These are phyloP conservation scores for Ophiostoma ips DNA, from an alignment of 2,329 filamentous ascomycete genomes.

Conservation along the genomic window DNA sequence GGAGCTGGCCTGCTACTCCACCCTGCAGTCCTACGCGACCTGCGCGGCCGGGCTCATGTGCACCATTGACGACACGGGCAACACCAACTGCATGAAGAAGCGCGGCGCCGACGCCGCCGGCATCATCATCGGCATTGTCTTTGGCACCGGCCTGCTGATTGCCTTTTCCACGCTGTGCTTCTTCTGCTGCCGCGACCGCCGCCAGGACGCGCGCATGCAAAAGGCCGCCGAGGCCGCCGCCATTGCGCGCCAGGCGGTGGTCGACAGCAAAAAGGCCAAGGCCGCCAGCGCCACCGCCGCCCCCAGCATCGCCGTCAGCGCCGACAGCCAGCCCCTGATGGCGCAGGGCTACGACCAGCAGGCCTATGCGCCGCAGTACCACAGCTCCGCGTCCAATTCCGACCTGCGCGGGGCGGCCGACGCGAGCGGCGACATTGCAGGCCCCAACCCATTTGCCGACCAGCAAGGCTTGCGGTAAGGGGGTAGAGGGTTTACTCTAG, in stretches of 20 bases:
- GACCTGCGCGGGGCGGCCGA: conserved; percentile 1
- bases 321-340: conserved; percentile 18
- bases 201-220: conserved; percentile 27
- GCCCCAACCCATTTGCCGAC: conserved; percentile 12
- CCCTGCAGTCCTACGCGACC: conserved; percentile 20
- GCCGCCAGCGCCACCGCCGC: conserved; percentile 13
- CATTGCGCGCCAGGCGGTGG: conserved; percentile 28
- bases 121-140: conserved; percentile 33
- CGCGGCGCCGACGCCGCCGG: conserved; percentile 27
- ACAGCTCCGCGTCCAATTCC: background rate
- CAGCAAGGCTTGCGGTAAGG: conserved; percentile 10
- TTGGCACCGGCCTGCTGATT: conserved; percentile 27
- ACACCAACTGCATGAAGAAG: conserved; percentile 29
- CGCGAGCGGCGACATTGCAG: conserved; percentile 6
- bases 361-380: background rate
- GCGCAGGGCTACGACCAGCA: background rate
- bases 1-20: conserved; percentile 25
- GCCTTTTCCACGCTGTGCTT: conserved; percentile 30
- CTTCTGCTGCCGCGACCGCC: conserved; percentile 38
- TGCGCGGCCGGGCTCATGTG: conserved; percentile 34
- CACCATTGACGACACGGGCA: conserved; percentile 25
- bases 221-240: conserved; percentile 36
- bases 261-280: conserved; percentile 26
- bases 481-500: background rate
- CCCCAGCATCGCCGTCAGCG: background rate